Base-by-base conservation (phyloP, 768 basidiomycete genomes). In the Lanmaoa rubissima region DNA sequence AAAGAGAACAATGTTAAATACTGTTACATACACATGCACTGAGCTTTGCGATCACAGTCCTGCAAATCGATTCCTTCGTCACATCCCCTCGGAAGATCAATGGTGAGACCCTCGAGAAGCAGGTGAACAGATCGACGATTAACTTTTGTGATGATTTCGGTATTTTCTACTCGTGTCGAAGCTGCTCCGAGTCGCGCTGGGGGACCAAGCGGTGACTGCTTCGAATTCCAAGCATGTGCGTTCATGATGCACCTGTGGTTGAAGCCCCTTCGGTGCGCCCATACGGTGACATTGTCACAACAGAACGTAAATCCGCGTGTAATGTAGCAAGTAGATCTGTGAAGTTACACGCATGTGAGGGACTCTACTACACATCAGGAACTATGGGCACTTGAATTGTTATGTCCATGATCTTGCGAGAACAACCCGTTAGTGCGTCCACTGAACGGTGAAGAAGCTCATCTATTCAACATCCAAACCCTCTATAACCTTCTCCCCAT, bases 401-500 rank as follows among this genome's bases (percentile, higher is more conserved):
- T 14, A 16, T 8, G 21, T 14, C 14, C 31, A n/a, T n/a, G 21
- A 13, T 17, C 19, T 5, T 32, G 17, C 4, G 10, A 41, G 40
- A n/a, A 13, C 14, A 39, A 24, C 12, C n/a, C 26, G 17, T 39
- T 14, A 39, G 9, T 43, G 32, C 14, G 40, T 5, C 9, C 7
- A 35, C 38, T 5, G 28, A 19, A 39, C 13, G 3, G 39, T 24
- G 40, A 35, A 26, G 24, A n/a, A 17, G 16, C 3, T 5, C 38
- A 31, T 44, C 48, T 67, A 68, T 47, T 64, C 58, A 6, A 58
- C 21, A 9, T 69, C 58, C 3, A 5, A 26, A 2, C 87, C 87
- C 63, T 88, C 87, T 48, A 88, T 60, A 2, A 92, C 79, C 12
- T 63, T 77, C 69, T 90, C 87, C 36, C 91, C 91, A 62, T 93